Conservation (phyloP, 352 stramenopile genomes). For the Pythium brachiatum region DNA sequence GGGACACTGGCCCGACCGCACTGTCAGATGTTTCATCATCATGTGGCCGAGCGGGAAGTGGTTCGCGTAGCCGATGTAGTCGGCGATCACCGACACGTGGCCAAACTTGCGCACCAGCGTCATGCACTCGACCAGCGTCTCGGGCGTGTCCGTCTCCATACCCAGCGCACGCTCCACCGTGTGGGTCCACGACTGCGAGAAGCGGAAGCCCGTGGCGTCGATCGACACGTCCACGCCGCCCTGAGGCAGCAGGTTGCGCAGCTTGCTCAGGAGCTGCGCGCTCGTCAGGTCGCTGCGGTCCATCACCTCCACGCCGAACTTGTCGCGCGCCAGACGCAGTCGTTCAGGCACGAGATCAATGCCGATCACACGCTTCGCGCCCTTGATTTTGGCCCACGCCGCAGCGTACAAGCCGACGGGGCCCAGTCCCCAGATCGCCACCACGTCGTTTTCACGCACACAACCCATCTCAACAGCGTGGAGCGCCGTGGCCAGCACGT, state of each 20-base stretch:
- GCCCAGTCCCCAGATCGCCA: constrained; percentile 40
- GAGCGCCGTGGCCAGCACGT: constrained; percentile 36
- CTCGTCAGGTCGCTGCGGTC: constrained; percentile 25
- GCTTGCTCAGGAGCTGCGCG: constrained; percentile 31
- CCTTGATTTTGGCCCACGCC: constrained; percentile 32
- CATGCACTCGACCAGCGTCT: constrained; percentile 31
- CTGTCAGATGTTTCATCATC: constrained; percentile 44
- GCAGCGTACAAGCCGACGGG: constrained; percentile 33
- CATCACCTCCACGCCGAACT: constrained; percentile 37
- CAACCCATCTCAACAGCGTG: constrained; percentile 34
- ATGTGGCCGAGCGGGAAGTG: constrained; percentile 44
- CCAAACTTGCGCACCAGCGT: constrained; percentile 35
- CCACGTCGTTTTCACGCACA: constrained; percentile 32
- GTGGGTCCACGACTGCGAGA: constrained; percentile 22
- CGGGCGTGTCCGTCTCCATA: constrained; percentile 25
- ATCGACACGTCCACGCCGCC: constrained; percentile 44
- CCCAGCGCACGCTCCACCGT: constrained; percentile 29
- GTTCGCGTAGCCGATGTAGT: constrained; percentile 33
- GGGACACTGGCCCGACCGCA: constrained; percentile 33
- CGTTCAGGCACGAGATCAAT: constrained; percentile 36
- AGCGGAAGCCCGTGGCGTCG: constrained; percentile 35
- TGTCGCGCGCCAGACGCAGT: constrained; percentile 30
- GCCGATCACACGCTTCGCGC: constrained; percentile 41
- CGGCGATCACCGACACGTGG: constrained; percentile 28
- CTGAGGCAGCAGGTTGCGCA: constrained; percentile 24